A percentile compares a stretch with the other conserved stretches of the same genome.
Evolutionary conservation across 2,329 filamentous ascomycete genomes (phyloP).

Genomic region (Boeremia lycopersici): DNA sequence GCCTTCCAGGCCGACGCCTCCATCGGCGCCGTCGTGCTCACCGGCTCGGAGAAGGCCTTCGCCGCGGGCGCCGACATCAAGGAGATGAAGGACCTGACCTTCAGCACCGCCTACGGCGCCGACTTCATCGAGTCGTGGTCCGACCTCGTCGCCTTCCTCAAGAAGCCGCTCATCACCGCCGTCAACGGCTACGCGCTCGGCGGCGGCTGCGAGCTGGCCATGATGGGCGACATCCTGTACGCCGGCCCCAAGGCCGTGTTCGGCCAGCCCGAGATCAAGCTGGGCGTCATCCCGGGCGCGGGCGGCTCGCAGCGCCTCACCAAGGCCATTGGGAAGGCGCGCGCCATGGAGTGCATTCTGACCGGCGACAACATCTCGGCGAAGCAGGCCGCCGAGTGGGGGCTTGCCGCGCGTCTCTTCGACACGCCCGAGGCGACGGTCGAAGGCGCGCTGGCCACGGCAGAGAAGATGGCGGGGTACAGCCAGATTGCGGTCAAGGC

Average conservation of each 20-base stretch:
- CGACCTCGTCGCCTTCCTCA: constrained; percentile 78
- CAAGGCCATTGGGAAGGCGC: constrained; percentile 59
- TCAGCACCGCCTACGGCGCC: constrained; percentile 81
- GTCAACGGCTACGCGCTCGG: constrained; percentile 95
- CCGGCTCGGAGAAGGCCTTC: constrained; percentile 83
- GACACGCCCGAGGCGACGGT: constrained; percentile 81
- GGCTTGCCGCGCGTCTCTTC: constrained; percentile 83
- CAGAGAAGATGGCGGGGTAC: constrained; percentile 86
- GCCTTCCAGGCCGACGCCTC: constrained; percentile 40
- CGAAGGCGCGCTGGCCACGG: constrained; percentile 79
- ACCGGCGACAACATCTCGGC: constrained; percentile 74
- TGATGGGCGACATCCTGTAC: constrained; percentile 97
- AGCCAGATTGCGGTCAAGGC: constrained; percentile 86
- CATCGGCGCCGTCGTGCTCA: constrained; percentile 65
- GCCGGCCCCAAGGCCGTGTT: constrained; percentile 86
- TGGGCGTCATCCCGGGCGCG: constrained; percentile 89
- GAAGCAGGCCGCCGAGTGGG: constrained; percentile 85
- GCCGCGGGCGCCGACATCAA: constrained; percentile 93
- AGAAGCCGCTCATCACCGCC: constrained; percentile 92
- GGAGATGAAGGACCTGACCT: constrained; percentile 94
- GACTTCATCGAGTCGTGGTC: constrained; percentile 98
- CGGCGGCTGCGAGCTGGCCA: constrained; percentile 92
- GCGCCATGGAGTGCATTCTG: constrained; percentile 56
- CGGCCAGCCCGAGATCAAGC: constrained; percentile 95
- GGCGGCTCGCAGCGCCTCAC: constrained; percentile 91